Base-by-base conservation (phyloP, 345 rosid genomes). In the Pugionium cornutum region DNA sequence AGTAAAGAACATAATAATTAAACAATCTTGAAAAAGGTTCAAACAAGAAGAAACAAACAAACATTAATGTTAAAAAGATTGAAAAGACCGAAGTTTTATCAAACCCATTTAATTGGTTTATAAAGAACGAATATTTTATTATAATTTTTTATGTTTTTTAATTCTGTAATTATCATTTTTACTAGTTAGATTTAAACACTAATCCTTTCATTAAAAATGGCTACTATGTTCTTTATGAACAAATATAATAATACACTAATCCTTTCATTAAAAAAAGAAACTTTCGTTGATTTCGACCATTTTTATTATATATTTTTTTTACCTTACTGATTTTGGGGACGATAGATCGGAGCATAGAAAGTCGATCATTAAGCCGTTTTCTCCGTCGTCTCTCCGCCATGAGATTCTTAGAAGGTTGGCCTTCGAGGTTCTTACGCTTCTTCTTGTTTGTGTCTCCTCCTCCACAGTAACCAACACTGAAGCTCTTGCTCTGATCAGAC, bases 261-360 rank as follows among this genome's bases (percentile, higher is more conserved):
- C 5, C 7, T 62, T 25, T 61, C 28, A 18, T 31, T 39, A 5
- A 6, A 43, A 52, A 11, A 30, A 2, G 18, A 46, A 50, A 45
- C 26, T 28, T 11, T 28, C 7, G 2, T n/a, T 72, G 66, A 29
- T 58, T 55, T 72, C 58, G 66, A 72, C 65, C 43, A 64, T 42
- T 64, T 26, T 58, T n/a, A 51, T 33, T 42, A 34, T 29, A 70
- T 28, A 4, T 45, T 49, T 35, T 60, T 3, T 45, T 53, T 52
- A 88, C 97, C 96, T 91, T 91, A 78, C 94, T 88, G 79, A 91
- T 91, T 84, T 91, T 91, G 7, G 97, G 96, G 46, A 91, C 97
- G 30, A 91, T 83, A 72, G 97, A 91, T 82, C 97, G 80, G 53
- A 91, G 85, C 92, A 88, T 92, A 42, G 92, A 86, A 29, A 89